Evolutionary conservation across 2,329 filamentous ascomycete genomes (phyloP), one percentile per base, ranked within the genome.

Genomic region (Claviceps citrina): DNA sequence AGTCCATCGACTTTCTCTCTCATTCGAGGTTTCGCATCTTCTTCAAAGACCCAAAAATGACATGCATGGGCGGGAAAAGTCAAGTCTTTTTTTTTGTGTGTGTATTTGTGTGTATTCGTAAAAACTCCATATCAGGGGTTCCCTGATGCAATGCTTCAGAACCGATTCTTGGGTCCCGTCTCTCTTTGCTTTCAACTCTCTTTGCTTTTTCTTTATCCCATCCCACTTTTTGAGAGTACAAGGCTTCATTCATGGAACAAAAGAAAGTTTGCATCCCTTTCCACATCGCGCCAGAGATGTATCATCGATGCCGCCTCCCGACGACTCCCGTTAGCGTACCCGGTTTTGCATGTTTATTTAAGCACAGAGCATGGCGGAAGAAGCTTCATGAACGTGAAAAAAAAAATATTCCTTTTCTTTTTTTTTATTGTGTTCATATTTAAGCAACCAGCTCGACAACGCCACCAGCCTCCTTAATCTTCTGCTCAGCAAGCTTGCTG

Each of bases 401-500:
- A 30, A 36, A 19, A 26, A 24, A 13, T 12, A 36, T 33, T 26
- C 35, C 28, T 31, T 40, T 36, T n/a, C 19, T 37, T 19, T 31
- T 31, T 26, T 31, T 7, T 8, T 15, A 25, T 15, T 15, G 20
- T 24, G 22, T 31, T 34, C 36, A 34, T 31, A 52, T 57, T 62
- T 66, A 95, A 70, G 86, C 87, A 61, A 95, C 84, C 65, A 95
- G 76, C 77, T 95, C 85, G 59, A 93, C 73, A 60, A 94, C 84
- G 69, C 89, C 89, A 67, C 91, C 91, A 59, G 87, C 89, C 68
- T 91, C 85, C 65, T 84, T 93, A 70, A 98, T 95, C 83, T 98
- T 98, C 73, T 84, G 76, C 81, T 98, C 91, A 54, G 91, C 91
- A 66, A 94, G 80, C 65, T 83, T 82, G 76, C 80, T 86, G 69